Conservation (phyloP, 2,329 filamentous ascomycete species). For the Phyllosticta ampelicida region DNA sequence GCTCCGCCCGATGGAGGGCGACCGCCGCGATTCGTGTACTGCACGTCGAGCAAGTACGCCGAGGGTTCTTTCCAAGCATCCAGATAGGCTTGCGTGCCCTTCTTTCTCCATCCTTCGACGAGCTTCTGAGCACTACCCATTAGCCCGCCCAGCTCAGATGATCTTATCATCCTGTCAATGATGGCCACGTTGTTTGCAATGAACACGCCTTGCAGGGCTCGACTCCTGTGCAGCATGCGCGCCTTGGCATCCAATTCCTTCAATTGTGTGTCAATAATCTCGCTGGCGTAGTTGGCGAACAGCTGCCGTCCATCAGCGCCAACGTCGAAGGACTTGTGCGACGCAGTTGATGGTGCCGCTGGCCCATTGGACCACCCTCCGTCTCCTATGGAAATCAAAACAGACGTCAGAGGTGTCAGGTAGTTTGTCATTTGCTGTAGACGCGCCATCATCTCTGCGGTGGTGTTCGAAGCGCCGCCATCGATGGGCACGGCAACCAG, state of each 20-base stretch:
- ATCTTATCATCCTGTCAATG: conserved; percentile 71
- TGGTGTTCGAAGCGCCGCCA: conserved; percentile 65
- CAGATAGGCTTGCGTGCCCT: conserved; percentile 68
- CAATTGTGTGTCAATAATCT: conserved; percentile 77
- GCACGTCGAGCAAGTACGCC: conserved; percentile 71
- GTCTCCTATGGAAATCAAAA: conserved; percentile 86
- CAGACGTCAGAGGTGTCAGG: conserved; percentile 71
- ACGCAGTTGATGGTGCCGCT: conserved; percentile 48
- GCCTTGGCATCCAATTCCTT: conserved; percentile 65
- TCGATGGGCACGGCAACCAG: conserved; percentile 64
- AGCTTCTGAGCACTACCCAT: conserved; percentile 53
- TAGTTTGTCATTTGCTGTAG: conserved; percentile 82
- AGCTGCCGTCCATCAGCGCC: conserved; percentile 79
- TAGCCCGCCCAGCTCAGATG: conserved; percentile 66
- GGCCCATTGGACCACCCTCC: conserved; percentile 61
- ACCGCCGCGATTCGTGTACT: conserved; percentile 68
- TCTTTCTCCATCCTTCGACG: conserved; percentile 80
- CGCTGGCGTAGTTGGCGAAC: conserved; percentile 79
- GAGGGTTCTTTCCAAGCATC: conserved; percentile 84
- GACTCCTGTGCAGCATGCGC: conserved; percentile 61
- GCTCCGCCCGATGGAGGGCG: conserved; percentile 53
- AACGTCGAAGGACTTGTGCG: conserved; percentile 69
- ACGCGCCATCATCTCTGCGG: conserved; percentile 74
- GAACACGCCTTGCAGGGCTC: conserved; percentile 75
- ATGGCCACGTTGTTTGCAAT: conserved; percentile 79